A percentile compares a stretch with the other conserved stretches of the same genome.
These are phyloP conservation scores for Colletotrichum tofieldiae DNA, from an alignment of 2,329 filamentous ascomycete species.

Conservation along the genomic window DNA sequence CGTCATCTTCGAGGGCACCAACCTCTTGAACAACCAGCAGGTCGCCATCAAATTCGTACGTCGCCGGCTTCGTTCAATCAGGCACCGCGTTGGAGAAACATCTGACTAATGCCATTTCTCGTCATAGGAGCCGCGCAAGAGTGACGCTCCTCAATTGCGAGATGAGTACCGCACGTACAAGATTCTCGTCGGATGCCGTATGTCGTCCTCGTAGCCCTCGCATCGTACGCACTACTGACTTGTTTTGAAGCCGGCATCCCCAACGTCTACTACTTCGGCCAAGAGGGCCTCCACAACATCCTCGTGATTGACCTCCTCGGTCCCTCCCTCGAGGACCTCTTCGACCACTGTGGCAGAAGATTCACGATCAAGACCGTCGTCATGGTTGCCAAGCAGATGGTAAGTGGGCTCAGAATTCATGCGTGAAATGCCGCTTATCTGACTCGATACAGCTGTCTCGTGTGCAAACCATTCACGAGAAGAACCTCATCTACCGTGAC, in stretches of 20 bases:
- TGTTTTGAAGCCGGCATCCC: slow-evolving; percentile 86
- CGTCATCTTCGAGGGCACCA: slow-evolving; percentile 99
- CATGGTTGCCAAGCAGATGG: slow-evolving; percentile 99
- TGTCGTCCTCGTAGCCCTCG: slow-evolving; percentile 62
- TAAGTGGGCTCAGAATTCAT: slow-evolving; percentile 56
- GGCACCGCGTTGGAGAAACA: slow-evolving; percentile 3
- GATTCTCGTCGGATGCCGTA: slow-evolving; percentile 98
- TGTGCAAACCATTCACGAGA: slow-evolving; percentile 95
- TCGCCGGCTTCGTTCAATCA: slow-evolving; percentile 48
- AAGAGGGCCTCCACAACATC: slow-evolving; percentile 98
- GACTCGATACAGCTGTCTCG: slow-evolving; percentile 78
- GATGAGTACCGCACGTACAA: slow-evolving; percentile 99
- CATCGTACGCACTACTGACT: slow-evolving; percentile 37
- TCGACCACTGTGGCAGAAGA: slow-evolving; percentile 95
- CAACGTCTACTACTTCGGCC: slow-evolving; percentile 99
- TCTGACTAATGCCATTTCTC: slow-evolving; percentile 31
- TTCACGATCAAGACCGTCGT: slow-evolving; percentile 98
- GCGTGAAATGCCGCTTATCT: slow-evolving; percentile 7
- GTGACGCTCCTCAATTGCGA: slow-evolving; percentile 95
- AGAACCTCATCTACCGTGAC: slow-evolving; percentile 98
- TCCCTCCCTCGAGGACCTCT: slow-evolving; percentile 94
- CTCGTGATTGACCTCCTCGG: slow-evolving; percentile 97
- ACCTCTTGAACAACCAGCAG: slow-evolving; percentile 98
- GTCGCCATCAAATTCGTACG: slow-evolving; percentile 99
- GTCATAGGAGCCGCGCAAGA: slow-evolving; percentile 94